Evolutionary conservation across 495 filamentous ascomycete species (phyloP).

Genomic region (Hyaloscypha variabilis): DNA sequence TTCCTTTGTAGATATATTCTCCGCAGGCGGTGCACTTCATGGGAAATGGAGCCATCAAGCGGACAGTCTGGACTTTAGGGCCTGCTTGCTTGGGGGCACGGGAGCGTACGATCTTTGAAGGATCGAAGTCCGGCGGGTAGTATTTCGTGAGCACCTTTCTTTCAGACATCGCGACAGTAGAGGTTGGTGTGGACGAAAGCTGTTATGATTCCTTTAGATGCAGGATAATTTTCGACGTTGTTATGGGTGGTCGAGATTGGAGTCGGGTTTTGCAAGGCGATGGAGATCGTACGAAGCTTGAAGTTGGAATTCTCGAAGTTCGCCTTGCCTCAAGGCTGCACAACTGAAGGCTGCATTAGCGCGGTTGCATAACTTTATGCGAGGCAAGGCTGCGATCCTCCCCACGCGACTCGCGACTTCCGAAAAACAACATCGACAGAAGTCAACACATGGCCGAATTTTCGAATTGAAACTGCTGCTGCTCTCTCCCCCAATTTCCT

Average conservation of each 20-base stretch:
- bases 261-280: background rate
- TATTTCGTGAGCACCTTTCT: constrained; percentile 85
- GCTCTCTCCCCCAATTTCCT: background rate
- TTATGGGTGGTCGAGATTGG: too few species aligned
- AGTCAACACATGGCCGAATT: too few species aligned
- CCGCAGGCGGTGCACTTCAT: constrained; percentile 93
- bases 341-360: background rate
- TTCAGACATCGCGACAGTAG: constrained; percentile 75
- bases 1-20: constrained; percentile 95
- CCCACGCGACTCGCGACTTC: constrained; percentile 12
- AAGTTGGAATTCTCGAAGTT: constrained; percentile 1
- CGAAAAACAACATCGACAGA: background rate
- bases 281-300: background rate
- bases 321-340: background rate
- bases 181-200: background rate
- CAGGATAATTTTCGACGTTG: background rate
- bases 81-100: constrained; percentile 70
- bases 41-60: constrained; percentile 95
- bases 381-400: constrained; percentile 2
- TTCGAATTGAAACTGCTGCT: background rate
- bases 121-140: constrained; percentile 98
- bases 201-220: background rate
- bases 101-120: constrained; percentile 74
- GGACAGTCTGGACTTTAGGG: constrained; percentile 83
- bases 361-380: background rate